Evolutionary conservation across 345 rosid species (phyloP), one percentile per base, ranked within the genome.

Genomic region (Populus davidiana): DNA sequence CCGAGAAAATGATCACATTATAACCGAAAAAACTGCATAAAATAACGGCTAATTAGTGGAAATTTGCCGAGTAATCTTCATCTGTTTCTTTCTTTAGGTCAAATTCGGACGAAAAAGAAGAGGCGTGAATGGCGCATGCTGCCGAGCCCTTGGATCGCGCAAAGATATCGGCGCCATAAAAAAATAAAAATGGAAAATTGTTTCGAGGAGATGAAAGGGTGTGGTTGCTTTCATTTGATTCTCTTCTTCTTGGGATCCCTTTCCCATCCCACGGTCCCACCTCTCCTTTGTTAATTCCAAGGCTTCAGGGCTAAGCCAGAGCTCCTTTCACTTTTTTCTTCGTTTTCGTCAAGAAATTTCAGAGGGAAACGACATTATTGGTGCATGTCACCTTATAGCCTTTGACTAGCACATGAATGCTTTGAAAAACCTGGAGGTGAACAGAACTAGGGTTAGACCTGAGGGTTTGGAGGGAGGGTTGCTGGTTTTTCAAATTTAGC

Each of bases 41-140:
- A 67, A 38, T 9, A 68, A 67, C 67, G 72, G 41, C 68, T 29
- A 69, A 36, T 38, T 38, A 13, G 54, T 38, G 72, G 76, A 71
- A 71, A 72, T 33, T 63, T 12, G 43, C 67, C 73, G 0, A 67
- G 68, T 20, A n/a, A 18, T 8, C 18, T 3, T 31, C 14, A 7
- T n/a, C 0, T 1, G 29, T 36, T 70, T 17, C 67, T 47, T 47
- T 49, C 23, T 31, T 13, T 33, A 11, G 35, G 72, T 39, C 23
- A 62, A 52, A 11, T 43, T 43, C 47, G 13, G 14, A 11, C 12
- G 59, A 65, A 63, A 47, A 59, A 43, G 75, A 5, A 10, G 20
- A 71, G 81, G 86, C 88, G 89, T 83, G 83, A 87, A 77, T 87
- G 85, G 83, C 88, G 89, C 81, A 27, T 70, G 69, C 38, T 59